Percentiles rank a stretch among this genome's conserved stretches.
These are phyloP conservation scores for Physcomitrellopsis africana DNA, from an alignment of 225 moss, liverwort and hornwort genomes.

Conservation along the genomic window DNA sequence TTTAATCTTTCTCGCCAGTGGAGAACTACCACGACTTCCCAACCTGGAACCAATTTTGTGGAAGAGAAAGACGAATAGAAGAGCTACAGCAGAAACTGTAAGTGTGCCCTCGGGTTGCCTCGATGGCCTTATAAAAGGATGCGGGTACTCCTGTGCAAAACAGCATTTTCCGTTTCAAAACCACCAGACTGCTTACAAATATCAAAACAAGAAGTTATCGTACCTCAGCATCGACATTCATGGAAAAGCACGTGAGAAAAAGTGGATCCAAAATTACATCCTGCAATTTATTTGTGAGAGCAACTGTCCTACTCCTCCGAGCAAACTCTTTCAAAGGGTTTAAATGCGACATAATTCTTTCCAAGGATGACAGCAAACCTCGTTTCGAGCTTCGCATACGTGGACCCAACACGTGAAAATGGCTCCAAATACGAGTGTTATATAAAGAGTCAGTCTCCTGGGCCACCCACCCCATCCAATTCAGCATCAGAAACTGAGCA, in stretches of 20 bases:
- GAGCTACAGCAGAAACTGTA: constrained; percentile 25
- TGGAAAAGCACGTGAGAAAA: background rate
- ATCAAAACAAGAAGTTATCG: background rate
- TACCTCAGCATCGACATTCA: background rate
- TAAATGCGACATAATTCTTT: constrained; percentile 5
- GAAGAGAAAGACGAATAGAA: constrained; percentile 37
- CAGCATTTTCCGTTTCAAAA: constrained; percentile 15
- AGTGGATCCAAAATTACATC: constrained; percentile 11
- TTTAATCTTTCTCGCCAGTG: constrained; percentile 48
- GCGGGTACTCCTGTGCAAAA: constrained; percentile 40
- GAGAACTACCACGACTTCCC: constrained; percentile 40
- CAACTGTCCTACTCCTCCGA: constrained; percentile 3
- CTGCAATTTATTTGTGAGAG: constrained; percentile 5
- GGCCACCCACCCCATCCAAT: constrained; percentile 20
- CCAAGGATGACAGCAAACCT: constrained; percentile 37
- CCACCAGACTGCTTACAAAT: constrained; percentile 6
- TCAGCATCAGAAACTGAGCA: constrained; percentile 22
- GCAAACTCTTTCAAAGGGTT: constrained; percentile 6
- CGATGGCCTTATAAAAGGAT: constrained; percentile 38
- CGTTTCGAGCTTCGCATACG: constrained; percentile 40
- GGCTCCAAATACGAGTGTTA: constrained; percentile 38
- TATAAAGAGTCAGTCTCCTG: constrained; percentile 47
- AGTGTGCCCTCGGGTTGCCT: constrained; percentile 43
- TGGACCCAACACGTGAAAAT: constrained; percentile 45
- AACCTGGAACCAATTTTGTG: constrained; percentile 45